Evolutionary conservation across 306 rosid genomes (phyloP).

Genomic region (Prunus dulcis): DNA sequence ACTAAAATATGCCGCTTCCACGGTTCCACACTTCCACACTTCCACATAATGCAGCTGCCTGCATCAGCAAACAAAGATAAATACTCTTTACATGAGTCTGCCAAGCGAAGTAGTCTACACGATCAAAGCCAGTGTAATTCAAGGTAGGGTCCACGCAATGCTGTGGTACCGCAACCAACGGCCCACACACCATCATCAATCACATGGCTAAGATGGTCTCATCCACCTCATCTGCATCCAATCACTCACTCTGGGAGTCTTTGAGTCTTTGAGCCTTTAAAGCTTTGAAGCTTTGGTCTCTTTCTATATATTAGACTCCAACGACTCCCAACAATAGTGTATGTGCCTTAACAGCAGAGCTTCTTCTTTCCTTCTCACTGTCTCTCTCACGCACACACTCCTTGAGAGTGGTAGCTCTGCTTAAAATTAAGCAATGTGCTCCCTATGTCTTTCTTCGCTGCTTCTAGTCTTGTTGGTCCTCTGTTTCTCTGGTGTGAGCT

Average conservation of each 20-base stretch:
- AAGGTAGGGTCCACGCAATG: conserved; percentile 2
- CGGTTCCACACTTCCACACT: too few relatives aligned
- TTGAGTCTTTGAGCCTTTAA: background rate
- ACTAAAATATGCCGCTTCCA: too few relatives aligned
- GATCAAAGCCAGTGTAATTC: background rate
- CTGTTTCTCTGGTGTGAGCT: conserved; percentile 14
- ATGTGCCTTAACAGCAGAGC: too few relatives aligned
- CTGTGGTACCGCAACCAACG: conserved; percentile 19
- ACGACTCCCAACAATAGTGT: background rate
- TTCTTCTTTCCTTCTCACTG: background rate
- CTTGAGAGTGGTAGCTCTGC: conserved; percentile 12
- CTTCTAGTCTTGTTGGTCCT: conserved; percentile 33
- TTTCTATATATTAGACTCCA: conserved; percentile 24
- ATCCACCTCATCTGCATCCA: conserved; percentile 26
- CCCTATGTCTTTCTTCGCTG: conserved; percentile 18
- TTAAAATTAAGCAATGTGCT: background rate
- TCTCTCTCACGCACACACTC: background rate
- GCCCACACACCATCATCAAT: conserved; percentile 32
- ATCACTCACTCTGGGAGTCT: background rate
- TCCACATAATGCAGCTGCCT: too few relatives aligned
- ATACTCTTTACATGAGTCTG: background rate
- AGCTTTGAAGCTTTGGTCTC: background rate
- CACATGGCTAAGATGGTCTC: conserved; percentile 19
- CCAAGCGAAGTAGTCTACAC: background rate
- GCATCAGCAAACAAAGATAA: too few relatives aligned